Conservation (phyloP, 1,139 yeast species). For the Trichomonascaceae sp. region DNA sequence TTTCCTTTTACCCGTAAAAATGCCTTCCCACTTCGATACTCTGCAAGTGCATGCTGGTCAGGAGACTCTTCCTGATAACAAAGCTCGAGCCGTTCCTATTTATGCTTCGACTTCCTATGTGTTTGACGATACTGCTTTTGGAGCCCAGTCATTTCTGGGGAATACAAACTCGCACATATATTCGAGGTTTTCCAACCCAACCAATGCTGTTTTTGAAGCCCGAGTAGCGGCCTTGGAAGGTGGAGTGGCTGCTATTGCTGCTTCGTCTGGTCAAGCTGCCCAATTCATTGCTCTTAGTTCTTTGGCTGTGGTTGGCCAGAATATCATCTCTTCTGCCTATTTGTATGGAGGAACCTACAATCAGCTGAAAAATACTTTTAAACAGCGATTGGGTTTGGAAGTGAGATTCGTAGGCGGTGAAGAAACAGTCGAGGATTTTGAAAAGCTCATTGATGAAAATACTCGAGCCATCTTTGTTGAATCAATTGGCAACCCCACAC, state of each 20-base stretch:
- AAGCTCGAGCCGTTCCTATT: constrained; percentile 88
- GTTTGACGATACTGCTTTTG: constrained; percentile 82
- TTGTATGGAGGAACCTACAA: constrained; percentile 96
- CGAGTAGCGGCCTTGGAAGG: constrained; percentile 90
- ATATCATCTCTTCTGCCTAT: constrained; percentile 79
- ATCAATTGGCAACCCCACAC: constrained; percentile 90
- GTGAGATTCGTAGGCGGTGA: constrained; percentile 80
- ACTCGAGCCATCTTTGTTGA: constrained; percentile 90
- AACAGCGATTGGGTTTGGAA: constrained; percentile 71
- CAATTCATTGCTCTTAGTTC: constrained; percentile 80
- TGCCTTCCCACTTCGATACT: constrained; percentile 66
- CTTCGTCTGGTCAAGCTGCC: constrained; percentile 93
- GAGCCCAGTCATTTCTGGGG: constrained; percentile 83
- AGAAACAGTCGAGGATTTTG: constrained; percentile 60
- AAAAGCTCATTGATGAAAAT: constrained; percentile 64
- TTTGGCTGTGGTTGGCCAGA: constrained; percentile 83
- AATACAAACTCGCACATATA: constrained; percentile 80
- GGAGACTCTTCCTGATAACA: constrained; percentile 51
- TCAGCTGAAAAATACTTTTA: constrained; percentile 88
- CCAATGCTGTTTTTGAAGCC: constrained; percentile 83
- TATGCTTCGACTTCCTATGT: constrained; percentile 66
- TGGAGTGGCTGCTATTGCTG: constrained; percentile 88
- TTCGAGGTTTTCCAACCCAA: constrained; percentile 89
- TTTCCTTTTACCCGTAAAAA: constrained; percentile 7
- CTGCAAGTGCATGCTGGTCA: constrained; percentile 91